Evolutionary conservation across 1,284 basidiomycete species (phyloP), one percentile per base, ranked within the genome.

Genomic region (Ganoderma sinense): DNA sequence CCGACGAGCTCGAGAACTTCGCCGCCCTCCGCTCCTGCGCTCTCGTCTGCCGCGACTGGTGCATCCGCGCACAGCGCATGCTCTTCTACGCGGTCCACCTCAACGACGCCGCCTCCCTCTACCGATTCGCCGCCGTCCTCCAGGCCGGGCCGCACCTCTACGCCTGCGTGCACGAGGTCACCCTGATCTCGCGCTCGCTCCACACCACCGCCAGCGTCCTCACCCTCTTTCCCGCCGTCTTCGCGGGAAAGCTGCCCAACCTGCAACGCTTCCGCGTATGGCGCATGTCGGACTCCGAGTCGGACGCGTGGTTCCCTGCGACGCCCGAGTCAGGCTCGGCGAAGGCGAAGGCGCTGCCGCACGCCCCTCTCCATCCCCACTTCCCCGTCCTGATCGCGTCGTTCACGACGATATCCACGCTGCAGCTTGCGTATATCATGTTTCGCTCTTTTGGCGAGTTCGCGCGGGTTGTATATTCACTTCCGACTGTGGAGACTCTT

Each of bases 41-140:
- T 4, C 56, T 59, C 33, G 56, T 39, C 8, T 59, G 56, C 56
- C 29, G 33, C n/a, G 20, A 16, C n/a, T 59, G 56, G 56, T 33
- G 56, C 4, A 39, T 59, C 5, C 56, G 56, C 33, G 31, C 56
- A 11, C 56, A 59, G 20, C 7, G 56, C 0, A 59, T 10, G 33
- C 56, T 59, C 31, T 59, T 59, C 33, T 59, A 59, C 33, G 31
- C 56, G 20, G 33, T 59, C 18, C 33, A 36, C 23, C 56, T 59
- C 10, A n/a, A 33, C 56, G 20, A 23, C n/a, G 33, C 39, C 33
- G 2, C 20, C 31, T 18, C 56, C 18, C 56, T 59, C 33, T 31
- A 39, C 10, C 26, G 53, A 6, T 33, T 56, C 10, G 13, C 53
- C 13, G 26, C 29, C 1, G 29, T 56, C 5, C 31, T 59, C 31